Evolutionary conservation across 2,329 filamentous ascomycete genomes (phyloP).

Genomic region (Trichophyton schoenleinii): DNA sequence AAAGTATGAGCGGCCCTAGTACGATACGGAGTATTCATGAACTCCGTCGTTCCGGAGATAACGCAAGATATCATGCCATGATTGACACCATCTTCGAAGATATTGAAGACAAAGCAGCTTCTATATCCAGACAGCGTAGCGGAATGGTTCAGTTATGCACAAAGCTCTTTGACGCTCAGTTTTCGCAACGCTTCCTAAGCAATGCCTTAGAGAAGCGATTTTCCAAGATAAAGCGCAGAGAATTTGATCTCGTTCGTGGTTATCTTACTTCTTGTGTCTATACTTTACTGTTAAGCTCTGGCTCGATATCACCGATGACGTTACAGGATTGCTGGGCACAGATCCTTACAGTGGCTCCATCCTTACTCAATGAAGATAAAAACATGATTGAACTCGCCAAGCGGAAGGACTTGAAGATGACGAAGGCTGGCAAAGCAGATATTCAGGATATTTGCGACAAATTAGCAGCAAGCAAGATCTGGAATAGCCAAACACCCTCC

Average conservation of each 20-base stretch:
- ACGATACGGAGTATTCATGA: slow-evolving; percentile 48
- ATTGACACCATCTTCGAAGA: slow-evolving; percentile 48
- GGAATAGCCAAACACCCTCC: slow-evolving; percentile 13
- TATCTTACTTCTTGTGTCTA: slow-evolving; percentile 25
- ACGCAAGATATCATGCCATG: slow-evolving; percentile 44
- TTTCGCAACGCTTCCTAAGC: slow-evolving; percentile 50
- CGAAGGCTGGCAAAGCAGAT: slow-evolving; percentile 21
- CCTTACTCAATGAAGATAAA: slow-evolving; percentile 20
- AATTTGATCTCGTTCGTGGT: slow-evolving; percentile 39
- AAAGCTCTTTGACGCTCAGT: slow-evolving; percentile 37
- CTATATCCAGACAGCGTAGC: slow-evolving; percentile 38
- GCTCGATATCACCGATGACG: slow-evolving; percentile 20
- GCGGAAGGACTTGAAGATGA: slow-evolving; percentile 17
- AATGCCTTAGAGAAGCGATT: slow-evolving; percentile 59
- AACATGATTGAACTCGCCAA: slow-evolving; percentile 20
- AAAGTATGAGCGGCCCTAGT: slow-evolving; percentile 21
- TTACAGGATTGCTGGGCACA: slow-evolving; percentile 22
- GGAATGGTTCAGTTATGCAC: slow-evolving; percentile 44
- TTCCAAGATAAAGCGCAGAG: slow-evolving; percentile 47
- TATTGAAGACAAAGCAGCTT: slow-evolving; percentile 37
- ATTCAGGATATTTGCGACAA: slow-evolving; percentile 19
- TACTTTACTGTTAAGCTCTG: slow-evolving; percentile 20
- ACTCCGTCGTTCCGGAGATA: slow-evolving; percentile 46
- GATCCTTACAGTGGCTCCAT: slow-evolving; percentile 20
- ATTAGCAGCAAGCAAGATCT: slow-evolving; percentile 18